Base-by-base conservation (phyloP, 2,329 filamentous ascomycete genomes). In the Macrophomina tecta region DNA sequence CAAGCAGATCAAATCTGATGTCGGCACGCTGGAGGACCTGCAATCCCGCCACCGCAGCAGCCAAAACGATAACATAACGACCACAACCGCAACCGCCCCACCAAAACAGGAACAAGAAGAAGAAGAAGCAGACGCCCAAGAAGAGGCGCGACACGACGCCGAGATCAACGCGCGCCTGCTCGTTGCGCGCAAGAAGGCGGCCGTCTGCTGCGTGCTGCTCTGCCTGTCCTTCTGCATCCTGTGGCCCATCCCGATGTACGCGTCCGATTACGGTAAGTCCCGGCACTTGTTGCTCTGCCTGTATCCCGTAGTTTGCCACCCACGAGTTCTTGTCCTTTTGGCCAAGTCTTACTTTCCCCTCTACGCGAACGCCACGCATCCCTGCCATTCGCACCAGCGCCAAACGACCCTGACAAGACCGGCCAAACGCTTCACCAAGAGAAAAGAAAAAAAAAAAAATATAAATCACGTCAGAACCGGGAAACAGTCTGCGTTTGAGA, bases 191-290 rank as follows among this genome's bases (percentile, higher is more conserved):
- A 32, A 64, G 34, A 65, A 63, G 30, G 58, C 58, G 4, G 60
- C 14, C 45, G 32, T 45, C 16, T 68, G 58, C 63, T 61, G 55
- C 45, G 53, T 58, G n/a, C 9, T 40, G 5, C 53, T 66, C 5
- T 66, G 64, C 34, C 52, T 66, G 11, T 48, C 32, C 16, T 32
- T 66, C 64, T 66, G 64, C 64, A 58, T 86, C 1, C 68, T 86
- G 1, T 86, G 84, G 83, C 84, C 84, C 0, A 74, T 86, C 48
- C 84, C 84, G 0, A 86, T 86, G 83, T 86, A 86, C 69, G 84
- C 79, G 0, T 78, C 82, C 0, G 78, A 80, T 5, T 85, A 86
- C 65, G 74, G 78, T 79, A 69, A 49, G 73, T 23, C 23, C 23
- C 23, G 23, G 23, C 23, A 23, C 23, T 23, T 23, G 23, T 3